Evolutionary conservation across 345 rosid species (phyloP).

Genomic region (Aurinia saxatilis): DNA sequence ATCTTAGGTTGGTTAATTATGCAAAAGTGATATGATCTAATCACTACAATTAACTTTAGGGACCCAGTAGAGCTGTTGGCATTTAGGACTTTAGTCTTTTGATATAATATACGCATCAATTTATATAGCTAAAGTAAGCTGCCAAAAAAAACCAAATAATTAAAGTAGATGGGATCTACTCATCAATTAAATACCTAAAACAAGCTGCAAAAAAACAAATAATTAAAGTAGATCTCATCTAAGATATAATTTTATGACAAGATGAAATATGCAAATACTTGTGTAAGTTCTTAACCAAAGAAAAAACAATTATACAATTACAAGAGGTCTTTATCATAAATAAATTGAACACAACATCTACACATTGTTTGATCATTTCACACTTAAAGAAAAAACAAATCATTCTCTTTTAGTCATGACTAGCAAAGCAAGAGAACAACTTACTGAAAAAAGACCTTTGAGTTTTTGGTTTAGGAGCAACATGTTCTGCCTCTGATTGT

Average conservation of each 20-base stretch:
- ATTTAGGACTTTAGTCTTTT: too few relatives aligned
- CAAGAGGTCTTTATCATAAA: background rate
- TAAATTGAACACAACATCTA: background rate
- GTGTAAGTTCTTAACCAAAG: background rate
- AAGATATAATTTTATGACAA: background rate
- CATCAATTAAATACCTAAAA: too few relatives aligned
- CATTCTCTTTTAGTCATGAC: constrained; percentile 26
- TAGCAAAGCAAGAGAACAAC: constrained; percentile 35
- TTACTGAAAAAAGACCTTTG: constrained; percentile 5
- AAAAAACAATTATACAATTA: background rate
- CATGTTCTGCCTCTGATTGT: constrained; percentile 2
- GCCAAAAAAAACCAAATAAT: too few relatives aligned
- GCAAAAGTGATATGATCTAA: background rate
- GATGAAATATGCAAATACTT: background rate
- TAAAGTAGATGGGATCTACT: too few relatives aligned
- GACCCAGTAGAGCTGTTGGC: too few relatives aligned
- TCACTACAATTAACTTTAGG: background rate
- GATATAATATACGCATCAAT: too few relatives aligned
- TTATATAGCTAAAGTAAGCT: too few relatives aligned
- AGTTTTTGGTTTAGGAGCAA: background rate
- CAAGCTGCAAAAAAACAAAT: too few relatives aligned
- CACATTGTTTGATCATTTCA: background rate
- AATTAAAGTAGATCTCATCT: background rate
- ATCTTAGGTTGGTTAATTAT: background rate
- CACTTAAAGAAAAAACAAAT: background rate